These are phyloP conservation scores for Capsicum rhomboideum DNA, from an alignment of 257 asterid species.

Conservation along the genomic window DNA sequence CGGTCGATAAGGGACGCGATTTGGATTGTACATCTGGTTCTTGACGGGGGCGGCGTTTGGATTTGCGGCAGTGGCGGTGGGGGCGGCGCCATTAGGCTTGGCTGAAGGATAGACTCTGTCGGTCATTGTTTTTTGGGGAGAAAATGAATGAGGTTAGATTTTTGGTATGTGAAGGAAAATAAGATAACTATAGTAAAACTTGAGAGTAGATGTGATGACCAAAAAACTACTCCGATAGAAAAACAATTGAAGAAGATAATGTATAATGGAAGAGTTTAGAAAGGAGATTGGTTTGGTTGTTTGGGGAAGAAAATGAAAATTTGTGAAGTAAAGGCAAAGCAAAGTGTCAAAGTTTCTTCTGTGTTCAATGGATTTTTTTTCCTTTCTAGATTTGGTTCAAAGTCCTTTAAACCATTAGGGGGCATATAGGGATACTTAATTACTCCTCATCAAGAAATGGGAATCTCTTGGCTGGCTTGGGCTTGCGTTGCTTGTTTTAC, in stretches of 20 bases:
- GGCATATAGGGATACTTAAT: background rate
- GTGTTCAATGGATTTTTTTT: background rate
- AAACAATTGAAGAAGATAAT: background rate
- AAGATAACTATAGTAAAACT: background rate
- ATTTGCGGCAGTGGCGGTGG: conserved; percentile 4
- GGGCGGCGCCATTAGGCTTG: conserved; percentile 28
- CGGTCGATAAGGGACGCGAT: conserved; percentile 30
- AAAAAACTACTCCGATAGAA: too few relatives aligned
- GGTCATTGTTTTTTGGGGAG: conserved; percentile 10
- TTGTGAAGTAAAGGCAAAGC: conserved; percentile 12
- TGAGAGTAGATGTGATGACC: background rate
- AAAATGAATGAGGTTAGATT: conserved; percentile 3
- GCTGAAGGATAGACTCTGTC: conserved; percentile 36
- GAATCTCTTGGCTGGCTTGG: conserved; percentile 8
- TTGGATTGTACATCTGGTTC: conserved; percentile 26
- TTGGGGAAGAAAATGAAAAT: background rate
- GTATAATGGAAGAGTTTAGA: background rate
- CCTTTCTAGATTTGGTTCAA: background rate
- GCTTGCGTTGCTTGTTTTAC: background rate
- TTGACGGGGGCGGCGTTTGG: conserved; percentile 15
- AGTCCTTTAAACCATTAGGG: too few relatives aligned
- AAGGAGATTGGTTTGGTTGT: background rate
- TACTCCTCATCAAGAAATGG: background rate
- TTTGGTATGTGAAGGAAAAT: background rate
- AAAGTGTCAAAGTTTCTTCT: background rate